phyloP scores from a whole-genome alignment of 2,329 filamentous ascomycete genomes.

The Xylaria hypoxylon region DNA sequence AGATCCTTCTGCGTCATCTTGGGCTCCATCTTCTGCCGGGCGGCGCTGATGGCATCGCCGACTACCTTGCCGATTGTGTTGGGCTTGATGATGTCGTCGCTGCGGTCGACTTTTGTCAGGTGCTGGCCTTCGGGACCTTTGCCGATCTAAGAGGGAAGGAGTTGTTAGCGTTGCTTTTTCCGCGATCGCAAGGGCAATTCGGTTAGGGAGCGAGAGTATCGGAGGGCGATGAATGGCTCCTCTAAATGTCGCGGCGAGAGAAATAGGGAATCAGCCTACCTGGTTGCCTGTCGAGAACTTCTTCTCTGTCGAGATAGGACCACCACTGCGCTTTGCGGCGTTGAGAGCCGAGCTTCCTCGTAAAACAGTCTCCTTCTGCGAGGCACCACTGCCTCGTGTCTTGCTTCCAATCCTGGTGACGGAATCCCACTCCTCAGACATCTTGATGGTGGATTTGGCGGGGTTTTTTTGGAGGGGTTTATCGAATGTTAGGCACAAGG shows the following conservation, averaged over 20 bases:
- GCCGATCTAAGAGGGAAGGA: conserved; percentile 55
- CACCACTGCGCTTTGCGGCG: conserved; percentile 84
- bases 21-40: conserved; percentile 83
- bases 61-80: conserved; percentile 88
- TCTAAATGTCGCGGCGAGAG: not conserved
- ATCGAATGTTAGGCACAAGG: conserved; percentile 6
- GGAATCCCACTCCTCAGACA: conserved; percentile 82
- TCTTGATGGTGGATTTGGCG: conserved; percentile 59
- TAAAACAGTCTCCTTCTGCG: conserved; percentile 85
- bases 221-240: not conserved
- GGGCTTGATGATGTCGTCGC: conserved; percentile 97
- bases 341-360: conserved; percentile 86
- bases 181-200: not conserved
- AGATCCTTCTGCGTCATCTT: conserved; percentile 95
- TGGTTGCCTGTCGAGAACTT: conserved; percentile 82
- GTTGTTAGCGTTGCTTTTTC: conserved; percentile 36
- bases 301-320: conserved; percentile 88
- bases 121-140: conserved; percentile 85
- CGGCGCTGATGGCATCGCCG: conserved; percentile 82
- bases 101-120: conserved; percentile 96
- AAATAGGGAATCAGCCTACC: conserved; percentile 64
- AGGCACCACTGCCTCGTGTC: conserved; percentile 73
- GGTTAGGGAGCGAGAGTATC: not conserved
- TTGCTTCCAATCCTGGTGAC: conserved; percentile 96
- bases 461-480: conserved; percentile 48